Evolutionary conservation across 805 yeast genomes (phyloP).

Genomic region (Ogataea sp.): DNA sequence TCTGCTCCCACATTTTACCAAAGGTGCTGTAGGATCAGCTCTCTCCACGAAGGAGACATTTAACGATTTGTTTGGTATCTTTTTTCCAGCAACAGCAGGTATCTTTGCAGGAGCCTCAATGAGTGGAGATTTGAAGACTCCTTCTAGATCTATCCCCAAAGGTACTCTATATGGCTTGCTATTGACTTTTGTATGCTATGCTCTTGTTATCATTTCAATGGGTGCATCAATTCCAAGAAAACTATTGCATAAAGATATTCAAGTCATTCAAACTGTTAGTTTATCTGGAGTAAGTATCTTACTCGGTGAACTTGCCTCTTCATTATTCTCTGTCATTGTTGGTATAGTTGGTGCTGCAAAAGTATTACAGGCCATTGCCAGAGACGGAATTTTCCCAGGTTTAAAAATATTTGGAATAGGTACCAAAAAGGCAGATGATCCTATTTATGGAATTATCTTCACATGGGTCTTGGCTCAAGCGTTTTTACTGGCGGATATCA

Average conservation of each 20-base stretch:
- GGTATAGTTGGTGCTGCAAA: constrained; percentile 96
- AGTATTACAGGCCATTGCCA: constrained; percentile 82
- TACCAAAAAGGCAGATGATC: constrained; percentile 39
- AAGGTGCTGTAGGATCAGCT: constrained; percentile 89
- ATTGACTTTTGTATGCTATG: constrained; percentile 69
- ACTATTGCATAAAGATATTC: constrained; percentile 69
- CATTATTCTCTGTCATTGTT: constrained; percentile 87
- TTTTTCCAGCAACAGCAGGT: constrained; percentile 98
- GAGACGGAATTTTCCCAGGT: constrained; percentile 84
- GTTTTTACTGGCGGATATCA: constrained; percentile 83
- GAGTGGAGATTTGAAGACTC: constrained; percentile 88
- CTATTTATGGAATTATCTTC: constrained; percentile 55
- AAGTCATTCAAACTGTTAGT: constrained; percentile 77
- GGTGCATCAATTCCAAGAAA: constrained; percentile 77
- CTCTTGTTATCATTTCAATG: constrained; percentile 73
- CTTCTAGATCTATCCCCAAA: constrained; percentile 82
- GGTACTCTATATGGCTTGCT: constrained; percentile 88
- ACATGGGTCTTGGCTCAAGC: constrained; percentile 82
- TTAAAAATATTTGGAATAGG: constrained; percentile 50
- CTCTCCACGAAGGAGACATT: constrained; percentile 58
- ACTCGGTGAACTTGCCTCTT: constrained; percentile 87
- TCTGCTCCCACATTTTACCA: constrained; percentile 71
- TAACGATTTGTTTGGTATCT: constrained; percentile 83
- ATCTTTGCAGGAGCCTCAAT: constrained; percentile 97
- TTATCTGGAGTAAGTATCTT: constrained; percentile 60